Base-by-base conservation (phyloP, 306 rosid species). In the Alnus rubra region DNA sequence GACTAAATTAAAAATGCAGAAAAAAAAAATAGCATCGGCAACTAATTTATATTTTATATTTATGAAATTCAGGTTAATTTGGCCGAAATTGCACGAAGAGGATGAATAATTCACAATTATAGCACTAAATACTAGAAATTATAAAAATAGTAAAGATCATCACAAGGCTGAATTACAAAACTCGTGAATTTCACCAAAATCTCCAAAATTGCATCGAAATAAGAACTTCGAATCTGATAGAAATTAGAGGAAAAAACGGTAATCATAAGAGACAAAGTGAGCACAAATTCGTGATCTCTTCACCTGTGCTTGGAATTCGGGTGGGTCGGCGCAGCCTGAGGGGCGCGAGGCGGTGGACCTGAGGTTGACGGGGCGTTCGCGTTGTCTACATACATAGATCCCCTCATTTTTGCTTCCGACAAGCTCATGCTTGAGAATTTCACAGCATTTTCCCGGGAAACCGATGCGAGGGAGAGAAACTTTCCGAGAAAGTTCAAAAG, bases 331-430 rank as follows among this genome's bases (percentile, higher is more conserved):
- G 51, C 8, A 56, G 68, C 18, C 31, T 60, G 82, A 69, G 79
- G 77, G 73, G 72, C 1, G 19, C 63, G 79, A 49, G 74, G 69
- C 71, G 71, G 62, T 72, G 75, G 62, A 72, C 45, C 50, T 37
- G 88, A 85, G 79, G 86, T 85, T 9, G 83, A 82, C 6, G 88
- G 86, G 74, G 78, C 65, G 71, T 82, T 75, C 42, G 84, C 73
- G 76, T 85, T 86, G 63, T 85, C 88, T 77, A 77, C 77, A 80
- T 77, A 75, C 44, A 71, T 75, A 70, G 86, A 59, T 82, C 76
- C 81, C 85, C 83, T 85, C 88, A 85, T 85, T n/a, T 67, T 85
- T 65, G 76, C 55, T 64, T 19, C 79, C 71, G 78, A 68, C 31
- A 60, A 76, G 56, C 81, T 82, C 88, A 85, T 81, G 84, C 48